These are phyloP conservation scores for Chlamydomonas sphaeroides DNA, from an alignment of 139 green algal species.

Conservation along the genomic window DNA sequence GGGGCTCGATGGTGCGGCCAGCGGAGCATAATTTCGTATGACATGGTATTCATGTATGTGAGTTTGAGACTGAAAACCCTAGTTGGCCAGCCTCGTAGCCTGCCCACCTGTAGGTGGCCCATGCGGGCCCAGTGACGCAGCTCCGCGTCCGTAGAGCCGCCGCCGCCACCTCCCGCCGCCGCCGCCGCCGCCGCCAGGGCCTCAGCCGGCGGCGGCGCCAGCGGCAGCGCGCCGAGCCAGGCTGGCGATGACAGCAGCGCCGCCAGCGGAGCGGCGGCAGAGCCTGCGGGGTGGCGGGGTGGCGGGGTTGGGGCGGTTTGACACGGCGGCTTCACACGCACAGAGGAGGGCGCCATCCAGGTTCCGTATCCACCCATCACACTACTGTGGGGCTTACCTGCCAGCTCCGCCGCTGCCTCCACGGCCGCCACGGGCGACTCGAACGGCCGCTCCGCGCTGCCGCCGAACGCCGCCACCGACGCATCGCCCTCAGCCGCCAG, in stretches of 20 bases:
- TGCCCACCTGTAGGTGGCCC: slow-evolving; percentile 25
- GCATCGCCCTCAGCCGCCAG: neutral
- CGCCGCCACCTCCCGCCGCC: neutral
- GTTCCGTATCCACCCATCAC: no score
- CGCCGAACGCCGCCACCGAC: neutral
- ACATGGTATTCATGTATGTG: no score
- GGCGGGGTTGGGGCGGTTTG: no score
- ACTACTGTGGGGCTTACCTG: slow-evolving; percentile 13
- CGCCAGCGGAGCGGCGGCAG: neutral
- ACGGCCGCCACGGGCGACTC: slow-evolving; percentile 37
- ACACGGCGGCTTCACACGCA: no score
- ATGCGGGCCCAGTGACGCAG: slow-evolving; percentile 26
- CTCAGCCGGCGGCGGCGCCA: neutral
- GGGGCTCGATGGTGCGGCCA: no score
- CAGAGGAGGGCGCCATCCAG: no score
- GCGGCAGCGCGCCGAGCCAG: slow-evolving; percentile 3
- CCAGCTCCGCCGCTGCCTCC: slow-evolving; percentile 30
- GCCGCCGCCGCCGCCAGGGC: neutral
- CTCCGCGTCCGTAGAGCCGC: no score
- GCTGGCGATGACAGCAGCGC: neutral
- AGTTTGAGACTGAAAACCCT: no score
- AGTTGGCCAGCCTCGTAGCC: no score
- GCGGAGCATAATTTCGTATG: no score
- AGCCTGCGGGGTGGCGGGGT: neutral
- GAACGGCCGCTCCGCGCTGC: neutral